Percentiles rank a stretch among this genome's conserved stretches.
Conservation (phyloP, 371 early-diverging fungal species). For the Lichtheimia ramosa region DNA sequence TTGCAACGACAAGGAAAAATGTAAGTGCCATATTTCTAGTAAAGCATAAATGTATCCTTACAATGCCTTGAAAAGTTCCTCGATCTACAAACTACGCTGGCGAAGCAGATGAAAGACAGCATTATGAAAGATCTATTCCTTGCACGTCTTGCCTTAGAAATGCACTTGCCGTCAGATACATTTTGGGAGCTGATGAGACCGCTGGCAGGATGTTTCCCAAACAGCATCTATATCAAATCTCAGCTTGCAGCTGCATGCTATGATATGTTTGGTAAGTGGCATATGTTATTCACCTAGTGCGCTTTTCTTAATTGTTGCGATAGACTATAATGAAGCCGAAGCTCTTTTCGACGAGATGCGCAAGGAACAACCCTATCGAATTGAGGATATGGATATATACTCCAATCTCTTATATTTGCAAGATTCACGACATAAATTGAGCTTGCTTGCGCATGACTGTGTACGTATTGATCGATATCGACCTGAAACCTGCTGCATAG, state of each 20-base stretch:
- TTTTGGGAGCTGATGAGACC: constrained; percentile 31
- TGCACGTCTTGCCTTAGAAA: constrained; percentile 50
- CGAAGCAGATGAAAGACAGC: constrained; percentile 29
- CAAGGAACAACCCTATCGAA: constrained; percentile 66
- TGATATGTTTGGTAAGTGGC: constrained; percentile 39
- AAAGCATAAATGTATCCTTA: no score
- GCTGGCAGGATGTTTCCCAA: constrained; percentile 39
- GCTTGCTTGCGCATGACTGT: constrained; percentile 79
- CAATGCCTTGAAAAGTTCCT: no score
- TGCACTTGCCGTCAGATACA: constrained; percentile 19
- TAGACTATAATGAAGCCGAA: constrained; percentile 74
- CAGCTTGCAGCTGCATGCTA: constrained; percentile 56
- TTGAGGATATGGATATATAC: constrained; percentile 86
- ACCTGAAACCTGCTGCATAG: constrained; percentile 87
- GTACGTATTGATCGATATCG: constrained; percentile 76
- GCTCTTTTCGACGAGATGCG: constrained; percentile 70
- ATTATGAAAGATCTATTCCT: constrained; percentile 66
- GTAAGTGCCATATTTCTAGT: constrained; percentile 18
- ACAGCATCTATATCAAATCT: constrained; percentile 61
- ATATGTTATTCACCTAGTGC: no score
- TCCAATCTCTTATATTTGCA: constrained; percentile 90
- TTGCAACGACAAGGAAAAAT: constrained; percentile 50
- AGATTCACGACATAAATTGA: constrained; percentile 69
- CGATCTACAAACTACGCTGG: constrained; percentile 22
- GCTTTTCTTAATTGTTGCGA: neutral